Evolutionary conservation across 768 basidiomycete genomes (phyloP).

Genomic region (Exidia glandulosa): DNA sequence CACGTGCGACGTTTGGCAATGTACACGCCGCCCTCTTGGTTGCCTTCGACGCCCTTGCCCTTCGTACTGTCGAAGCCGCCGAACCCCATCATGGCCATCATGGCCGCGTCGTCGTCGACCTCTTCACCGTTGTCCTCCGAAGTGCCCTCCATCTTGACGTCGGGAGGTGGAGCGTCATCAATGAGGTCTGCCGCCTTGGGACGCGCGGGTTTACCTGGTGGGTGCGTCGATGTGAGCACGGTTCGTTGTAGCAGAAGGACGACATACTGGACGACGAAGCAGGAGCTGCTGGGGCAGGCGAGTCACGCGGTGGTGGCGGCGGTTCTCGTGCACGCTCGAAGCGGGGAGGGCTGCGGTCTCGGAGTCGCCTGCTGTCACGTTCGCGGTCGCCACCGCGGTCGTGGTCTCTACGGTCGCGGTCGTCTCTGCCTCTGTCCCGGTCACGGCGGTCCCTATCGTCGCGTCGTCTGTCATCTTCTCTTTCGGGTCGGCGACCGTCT

Average conservation of each 20-base stretch:
- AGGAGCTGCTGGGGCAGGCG: neutral
- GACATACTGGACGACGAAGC: neutral
- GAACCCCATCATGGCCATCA: constrained; percentile 89
- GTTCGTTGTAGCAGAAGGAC: constrained; percentile 6
- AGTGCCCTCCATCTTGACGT: constrained; percentile 33
- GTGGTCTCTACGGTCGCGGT: constrained; percentile 20
- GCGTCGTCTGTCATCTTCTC: constrained; percentile 5
- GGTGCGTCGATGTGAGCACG: constrained; percentile 1
- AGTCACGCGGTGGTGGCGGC: neutral
- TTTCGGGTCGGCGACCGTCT: constrained; percentile 4
- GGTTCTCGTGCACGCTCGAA: neutral
- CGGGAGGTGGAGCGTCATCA: constrained; percentile 12
- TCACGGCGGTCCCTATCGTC: constrained; percentile 5
- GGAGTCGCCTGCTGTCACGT: constrained; percentile 2
- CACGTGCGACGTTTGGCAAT: constrained; percentile 82
- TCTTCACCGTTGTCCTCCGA: constrained; percentile 30
- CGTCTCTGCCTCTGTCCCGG: constrained; percentile 22
- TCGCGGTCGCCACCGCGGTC: constrained; percentile 5
- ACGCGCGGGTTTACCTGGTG: constrained; percentile 1
- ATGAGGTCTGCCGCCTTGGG: constrained; percentile 5
- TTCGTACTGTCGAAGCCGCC: constrained; percentile 83
- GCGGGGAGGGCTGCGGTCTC: neutral
- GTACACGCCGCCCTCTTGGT: constrained; percentile 58
- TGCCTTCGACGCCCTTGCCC: constrained; percentile 74
- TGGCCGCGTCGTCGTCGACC: constrained; percentile 60